Evolutionary conservation across 2,329 filamentous ascomycete species (phyloP).

Genomic region (Penicillium sp.): DNA sequence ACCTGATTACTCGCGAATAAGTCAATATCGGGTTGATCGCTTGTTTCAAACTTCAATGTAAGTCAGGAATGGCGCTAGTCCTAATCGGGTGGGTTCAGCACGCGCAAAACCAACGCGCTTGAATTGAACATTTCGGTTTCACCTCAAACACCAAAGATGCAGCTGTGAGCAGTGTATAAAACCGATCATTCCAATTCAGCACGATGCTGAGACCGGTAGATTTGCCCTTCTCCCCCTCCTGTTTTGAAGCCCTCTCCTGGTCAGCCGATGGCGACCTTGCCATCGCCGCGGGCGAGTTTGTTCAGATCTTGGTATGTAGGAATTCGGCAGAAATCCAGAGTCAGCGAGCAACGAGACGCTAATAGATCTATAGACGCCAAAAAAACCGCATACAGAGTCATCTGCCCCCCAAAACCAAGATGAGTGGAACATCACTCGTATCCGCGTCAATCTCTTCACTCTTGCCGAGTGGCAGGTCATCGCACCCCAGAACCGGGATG

Average conservation of each 20-base stretch:
- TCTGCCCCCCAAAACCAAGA: conserved; percentile 29
- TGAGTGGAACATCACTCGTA: conserved; percentile 45
- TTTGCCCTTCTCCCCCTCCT: conserved; percentile 55
- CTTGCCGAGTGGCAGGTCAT: conserved; percentile 54
- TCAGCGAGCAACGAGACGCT: neutral
- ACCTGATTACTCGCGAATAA: neutral
- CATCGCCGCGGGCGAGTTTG: conserved; percentile 58
- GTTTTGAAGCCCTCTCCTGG: conserved; percentile 60
- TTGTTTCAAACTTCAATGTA: too few relatives aligned
- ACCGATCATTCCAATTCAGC: neutral
- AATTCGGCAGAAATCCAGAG: conserved; percentile 10
- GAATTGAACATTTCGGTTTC: neutral
- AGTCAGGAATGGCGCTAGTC: conserved; percentile 23
- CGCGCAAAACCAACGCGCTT: conserved; percentile 5
- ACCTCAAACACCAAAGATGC: neutral
- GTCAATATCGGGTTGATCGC: too few relatives aligned
- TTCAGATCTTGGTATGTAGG: conserved; percentile 55
- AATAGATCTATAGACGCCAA: conserved; percentile 15
- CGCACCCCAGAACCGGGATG: conserved; percentile 50
- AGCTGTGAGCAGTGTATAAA: too few relatives aligned
- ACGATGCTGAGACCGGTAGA: conserved; percentile 41
- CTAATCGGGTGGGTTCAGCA: conserved; percentile 17
- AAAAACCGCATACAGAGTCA: conserved; percentile 20
- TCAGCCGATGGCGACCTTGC: conserved; percentile 62
- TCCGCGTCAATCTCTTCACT: conserved; percentile 59